Evolutionary conservation across 176 grass and related monocot species (phyloP).

Genomic region (Miscanthus lutarioriparius): DNA sequence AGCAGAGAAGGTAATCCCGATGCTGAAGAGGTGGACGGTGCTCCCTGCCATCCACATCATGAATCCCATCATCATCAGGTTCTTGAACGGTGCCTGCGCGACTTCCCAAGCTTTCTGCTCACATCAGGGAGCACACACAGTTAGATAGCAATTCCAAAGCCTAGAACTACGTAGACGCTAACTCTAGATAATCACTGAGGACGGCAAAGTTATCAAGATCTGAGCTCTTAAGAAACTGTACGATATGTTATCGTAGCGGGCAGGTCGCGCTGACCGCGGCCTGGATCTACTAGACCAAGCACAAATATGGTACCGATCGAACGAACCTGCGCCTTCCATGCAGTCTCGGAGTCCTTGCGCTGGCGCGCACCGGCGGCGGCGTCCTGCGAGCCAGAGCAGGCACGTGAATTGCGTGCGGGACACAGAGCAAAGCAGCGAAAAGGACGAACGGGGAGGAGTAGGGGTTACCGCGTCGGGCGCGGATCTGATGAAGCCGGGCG

Average conservation of each 20-base stretch:
- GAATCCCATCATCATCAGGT: conserved; percentile 99
- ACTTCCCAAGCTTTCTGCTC: conserved; percentile 98
- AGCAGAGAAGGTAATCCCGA: conserved; percentile 97
- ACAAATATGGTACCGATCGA: conserved; percentile 4
- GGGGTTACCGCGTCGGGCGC: conserved; percentile 56
- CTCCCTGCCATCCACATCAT: conserved; percentile 99
- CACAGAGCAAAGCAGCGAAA: not conserved
- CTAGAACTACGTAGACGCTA: not conserved
- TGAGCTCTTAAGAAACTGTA: not conserved
- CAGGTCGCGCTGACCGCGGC: not conserved
- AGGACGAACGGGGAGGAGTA: not conserved
- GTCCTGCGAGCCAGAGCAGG: conserved; percentile 47
- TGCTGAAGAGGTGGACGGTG: conserved; percentile 96
- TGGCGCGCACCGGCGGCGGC: conserved; percentile 72
- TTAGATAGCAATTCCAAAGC: not conserved
- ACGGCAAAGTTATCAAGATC: conserved; percentile 4
- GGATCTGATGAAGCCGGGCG: conserved; percentile 78
- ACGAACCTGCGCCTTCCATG: conserved; percentile 85
- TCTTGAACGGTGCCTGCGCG: conserved; percentile 93
- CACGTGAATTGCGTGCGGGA: conserved; percentile 2
- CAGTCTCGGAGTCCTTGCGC: conserved; percentile 81
- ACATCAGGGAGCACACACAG: conserved; percentile 6
- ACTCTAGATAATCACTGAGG: not conserved
- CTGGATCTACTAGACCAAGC: conserved; percentile 4
- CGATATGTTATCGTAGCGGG: not conserved